Percentiles rank a stretch among this genome's conserved stretches.
These are phyloP conservation scores for Avicennia marina DNA, from an alignment of 257 asterid genomes.

Conservation along the genomic window DNA sequence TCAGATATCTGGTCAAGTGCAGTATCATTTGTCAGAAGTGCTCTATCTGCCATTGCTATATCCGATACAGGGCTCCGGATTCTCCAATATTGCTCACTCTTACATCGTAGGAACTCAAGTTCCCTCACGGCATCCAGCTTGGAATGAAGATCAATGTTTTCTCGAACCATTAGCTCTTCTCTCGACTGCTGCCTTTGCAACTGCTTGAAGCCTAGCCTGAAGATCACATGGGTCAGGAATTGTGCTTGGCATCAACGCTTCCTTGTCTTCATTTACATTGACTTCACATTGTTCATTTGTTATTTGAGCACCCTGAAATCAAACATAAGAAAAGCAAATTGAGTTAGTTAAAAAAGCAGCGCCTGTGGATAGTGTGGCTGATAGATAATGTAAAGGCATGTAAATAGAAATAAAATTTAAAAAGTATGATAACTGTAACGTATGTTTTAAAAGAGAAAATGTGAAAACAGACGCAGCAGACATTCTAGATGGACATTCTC, in stretches of 20 bases:
- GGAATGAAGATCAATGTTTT: slow-evolving; percentile 46
- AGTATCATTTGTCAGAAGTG: slow-evolving; percentile 77
- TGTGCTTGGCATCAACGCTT: slow-evolving; percentile 19
- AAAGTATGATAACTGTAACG: too few relatives aligned
- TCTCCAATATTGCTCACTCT: slow-evolving; percentile 40
- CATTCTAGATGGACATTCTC: too few relatives aligned
- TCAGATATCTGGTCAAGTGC: slow-evolving; percentile 89
- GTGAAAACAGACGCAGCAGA: too few relatives aligned
- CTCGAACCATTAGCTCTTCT: slow-evolving; percentile 45
- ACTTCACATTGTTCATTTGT: slow-evolving; percentile 11
- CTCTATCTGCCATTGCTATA: slow-evolving; percentile 55
- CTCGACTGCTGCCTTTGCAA: slow-evolving; percentile 50
- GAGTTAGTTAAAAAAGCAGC: too few relatives aligned
- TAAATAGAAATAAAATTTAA: too few relatives aligned
- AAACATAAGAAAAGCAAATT: slow-evolving; percentile 6
- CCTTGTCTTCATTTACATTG: slow-evolving; percentile 25
- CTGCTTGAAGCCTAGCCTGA: slow-evolving; percentile 46
- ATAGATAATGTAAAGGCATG: too few relatives aligned
- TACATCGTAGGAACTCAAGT: slow-evolving; percentile 66
- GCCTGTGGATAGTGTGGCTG: too few relatives aligned
- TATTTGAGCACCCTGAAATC: slow-evolving; percentile 39
- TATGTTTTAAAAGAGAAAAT: too few relatives aligned
- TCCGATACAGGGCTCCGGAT: slow-evolving; percentile 46
- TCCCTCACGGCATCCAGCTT: slow-evolving; percentile 60
- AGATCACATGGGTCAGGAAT: slow-evolving; percentile 45